phyloP scores from a whole-genome alignment of 805 yeast species.

The Hanseniaspora taiwanica region DNA sequence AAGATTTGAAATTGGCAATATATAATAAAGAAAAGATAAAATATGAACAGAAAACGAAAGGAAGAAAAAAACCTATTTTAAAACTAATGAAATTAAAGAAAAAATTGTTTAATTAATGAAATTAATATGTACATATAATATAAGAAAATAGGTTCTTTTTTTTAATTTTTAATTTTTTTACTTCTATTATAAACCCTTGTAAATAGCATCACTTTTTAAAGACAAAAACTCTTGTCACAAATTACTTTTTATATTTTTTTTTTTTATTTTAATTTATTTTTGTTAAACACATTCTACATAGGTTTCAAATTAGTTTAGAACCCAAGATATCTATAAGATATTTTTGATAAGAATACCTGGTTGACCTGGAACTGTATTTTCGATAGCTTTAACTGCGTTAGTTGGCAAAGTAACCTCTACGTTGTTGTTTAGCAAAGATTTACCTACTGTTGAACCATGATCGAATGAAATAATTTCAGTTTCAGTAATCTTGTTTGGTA shows the following conservation, averaged over 20 bases:
- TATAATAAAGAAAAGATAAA: constrained; percentile 12
- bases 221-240: too few species aligned
- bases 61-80: constrained; percentile 20
- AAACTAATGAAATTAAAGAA: constrained; percentile 15
- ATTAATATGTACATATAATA: too few species aligned
- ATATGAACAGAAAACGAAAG: constrained; percentile 13
- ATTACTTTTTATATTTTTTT: too few species aligned
- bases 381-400: constrained; percentile 51
- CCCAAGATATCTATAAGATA: too few species aligned
- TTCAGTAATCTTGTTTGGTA: constrained; percentile 44
- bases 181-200: too few species aligned
- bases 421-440: constrained; percentile 54
- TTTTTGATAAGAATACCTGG: constrained; percentile 79
- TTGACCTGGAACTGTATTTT: constrained; percentile 80
- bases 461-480: constrained; percentile 50
- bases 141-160: too few species aligned
- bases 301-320: too few species aligned
- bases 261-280: too few species aligned
- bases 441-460: constrained; percentile 51
- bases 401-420: constrained; percentile 42
- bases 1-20: constrained; percentile 9
- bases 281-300: too few species aligned
- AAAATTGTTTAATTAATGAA: constrained; percentile 3
- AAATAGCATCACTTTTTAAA: too few species aligned
- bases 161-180: too few species aligned